Evolutionary conservation across 331 rosid genomes (phyloP), one percentile per base, ranked within the genome.

Genomic region (Acacia concinna): DNA sequence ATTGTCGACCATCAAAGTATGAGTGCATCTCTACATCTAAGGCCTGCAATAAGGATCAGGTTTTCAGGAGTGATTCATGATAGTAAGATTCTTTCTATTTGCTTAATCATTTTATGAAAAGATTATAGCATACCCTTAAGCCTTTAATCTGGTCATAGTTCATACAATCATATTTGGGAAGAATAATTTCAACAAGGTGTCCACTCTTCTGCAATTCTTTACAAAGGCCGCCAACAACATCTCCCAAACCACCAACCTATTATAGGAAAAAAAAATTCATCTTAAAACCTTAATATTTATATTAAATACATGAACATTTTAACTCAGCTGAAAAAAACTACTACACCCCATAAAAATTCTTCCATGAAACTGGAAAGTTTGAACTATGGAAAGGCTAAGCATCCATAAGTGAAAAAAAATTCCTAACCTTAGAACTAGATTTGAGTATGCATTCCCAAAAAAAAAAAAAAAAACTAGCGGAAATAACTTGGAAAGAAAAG

Each of bases 181-280:
- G 67, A 15, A 60, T 60, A 84, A 96, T 83, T 89, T 96, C 98
- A 69, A 96, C 97, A 84, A 91, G 97, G 87, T 93, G 96, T 79
- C 99, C 99, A 78, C 76, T 93, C 84, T 84, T 91, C 84, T 90
- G 96, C 82, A 93, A 81, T 68, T 97, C 91, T 90, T 93, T 96
- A 79, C 96, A 60, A 60, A 96, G 94, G 86, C 98, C 98, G 68
- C 89, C 71, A 79, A 96, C 82, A 71, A 96, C 99, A 80, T 96
- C 99, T 23, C 25, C 99, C 89, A 96, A 85, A 83, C 99, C 99
- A 79, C 99, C 98, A 81, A 95, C 97, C 99, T 95, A 82, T 84
- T 57, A 85, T 47, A 73, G 66, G n/a, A n/a, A 52, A n/a, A 80
- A 79, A 67, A 43, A 79, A 75, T 43, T 35, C 37, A 59, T 4